Evolutionary conservation across 805 yeast species (phyloP).

Genomic region (Metschnikowia santaceciliae): DNA sequence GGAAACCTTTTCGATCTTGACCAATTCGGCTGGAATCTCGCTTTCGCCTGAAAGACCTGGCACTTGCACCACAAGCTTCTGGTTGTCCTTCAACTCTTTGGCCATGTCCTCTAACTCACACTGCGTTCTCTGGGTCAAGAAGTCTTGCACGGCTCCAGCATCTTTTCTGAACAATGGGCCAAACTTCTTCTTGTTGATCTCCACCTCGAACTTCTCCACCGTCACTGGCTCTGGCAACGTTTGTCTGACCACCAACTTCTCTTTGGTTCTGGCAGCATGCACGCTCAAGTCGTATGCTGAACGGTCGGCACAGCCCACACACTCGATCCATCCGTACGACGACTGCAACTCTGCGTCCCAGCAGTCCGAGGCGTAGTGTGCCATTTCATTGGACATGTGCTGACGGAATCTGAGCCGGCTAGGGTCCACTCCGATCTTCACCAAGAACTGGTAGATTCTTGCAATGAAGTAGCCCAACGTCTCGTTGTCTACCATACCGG

Average conservation of each 20-base stretch:
- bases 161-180: slow-evolving; percentile 98
- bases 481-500: slow-evolving; percentile 91
- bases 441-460: slow-evolving; percentile 80
- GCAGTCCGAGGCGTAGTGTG: slow-evolving; percentile 98
- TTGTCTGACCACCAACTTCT: slow-evolving; percentile 91
- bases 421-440: slow-evolving; percentile 87
- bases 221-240: slow-evolving; percentile 77
- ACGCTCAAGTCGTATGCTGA: slow-evolving; percentile 96
- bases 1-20: slow-evolving; percentile 72
- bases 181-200: slow-evolving; percentile 88
- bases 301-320: slow-evolving; percentile 99
- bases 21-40: slow-evolving; percentile 69
- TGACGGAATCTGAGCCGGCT: slow-evolving; percentile 90
- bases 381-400: slow-evolving; percentile 99
- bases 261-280: slow-evolving; percentile 92
- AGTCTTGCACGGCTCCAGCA: slow-evolving; percentile 86
- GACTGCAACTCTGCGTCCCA: slow-evolving; percentile 98
- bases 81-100: slow-evolving; percentile 56
- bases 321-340: slow-evolving; percentile 98
- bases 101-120: slow-evolving; percentile 77
- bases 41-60: slow-evolving; percentile 54
- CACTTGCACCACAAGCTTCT: slow-evolving; percentile 63
- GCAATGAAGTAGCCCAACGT: slow-evolving; percentile 96
- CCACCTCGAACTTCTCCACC: slow-evolving; percentile 80
- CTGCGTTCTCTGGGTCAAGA: slow-evolving; percentile 72